A percentile compares a stretch with the other conserved stretches of the same genome.
phyloP scores from a whole-genome alignment of 1,284 basidiomycete species.

The Abortiporus biennis region DNA sequence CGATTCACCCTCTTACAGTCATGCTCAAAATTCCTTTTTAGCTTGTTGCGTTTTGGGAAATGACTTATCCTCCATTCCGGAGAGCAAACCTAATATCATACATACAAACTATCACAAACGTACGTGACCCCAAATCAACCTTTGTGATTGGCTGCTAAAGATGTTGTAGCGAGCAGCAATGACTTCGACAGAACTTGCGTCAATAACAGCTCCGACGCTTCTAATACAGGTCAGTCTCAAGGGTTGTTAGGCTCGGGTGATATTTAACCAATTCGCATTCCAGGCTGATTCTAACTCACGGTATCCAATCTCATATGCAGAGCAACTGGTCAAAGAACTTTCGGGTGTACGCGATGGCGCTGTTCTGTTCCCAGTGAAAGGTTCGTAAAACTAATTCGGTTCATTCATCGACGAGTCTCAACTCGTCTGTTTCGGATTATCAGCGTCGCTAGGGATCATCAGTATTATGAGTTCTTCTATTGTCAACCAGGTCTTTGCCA shows the following conservation, averaged over 20 bases:
- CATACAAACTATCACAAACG: conserved; percentile 26
- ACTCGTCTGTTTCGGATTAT: not conserved
- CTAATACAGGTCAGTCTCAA: conserved; percentile 56
- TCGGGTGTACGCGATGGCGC: conserved; percentile 43
- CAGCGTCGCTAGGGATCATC: conserved; percentile 46
- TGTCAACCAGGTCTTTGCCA: conserved; percentile 56
- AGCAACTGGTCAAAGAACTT: conserved; percentile 42
- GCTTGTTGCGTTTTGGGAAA: conserved; percentile 63
- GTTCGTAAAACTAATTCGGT: conserved; percentile 27
- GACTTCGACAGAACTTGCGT: conserved; percentile 37
- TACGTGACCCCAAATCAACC: too few species aligned
- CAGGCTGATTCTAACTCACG: conserved; percentile 57
- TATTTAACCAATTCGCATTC: conserved; percentile 4
- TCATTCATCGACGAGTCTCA: conserved; percentile 1
- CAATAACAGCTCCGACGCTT: conserved; percentile 56
- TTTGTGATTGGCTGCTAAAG: too few species aligned
- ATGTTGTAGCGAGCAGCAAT: conserved; percentile 48
- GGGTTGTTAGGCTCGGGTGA: not conserved
- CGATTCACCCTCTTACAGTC: not conserved
- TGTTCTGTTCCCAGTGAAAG: conserved; percentile 55
- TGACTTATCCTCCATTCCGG: conserved; percentile 43
- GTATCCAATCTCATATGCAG: conserved; percentile 52
- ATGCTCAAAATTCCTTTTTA: conserved; percentile 18
- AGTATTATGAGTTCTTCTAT: conserved; percentile 52
- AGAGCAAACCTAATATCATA: conserved; percentile 43